Base-by-base conservation (phyloP, 2,329 filamentous ascomycete genomes). In the Talaromyces verruculosus region DNA sequence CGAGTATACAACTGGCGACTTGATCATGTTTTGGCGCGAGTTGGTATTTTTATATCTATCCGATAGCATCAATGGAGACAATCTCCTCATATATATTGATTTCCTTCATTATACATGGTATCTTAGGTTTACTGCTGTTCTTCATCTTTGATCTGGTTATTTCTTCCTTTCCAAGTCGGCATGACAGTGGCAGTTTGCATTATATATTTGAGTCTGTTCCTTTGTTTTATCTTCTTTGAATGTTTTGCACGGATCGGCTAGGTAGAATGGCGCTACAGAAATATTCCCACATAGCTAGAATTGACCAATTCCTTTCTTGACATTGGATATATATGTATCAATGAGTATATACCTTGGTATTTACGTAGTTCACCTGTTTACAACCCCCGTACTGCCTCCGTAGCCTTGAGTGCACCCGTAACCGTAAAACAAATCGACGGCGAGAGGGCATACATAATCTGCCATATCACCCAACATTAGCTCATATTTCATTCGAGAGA, bases 381-480 rank as follows among this genome's bases (percentile, higher is more conserved):
- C n/a, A 25, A 15, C 7, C 19, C 3, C 13, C 72, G 62, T 4
- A 70, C 70, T 19, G 71, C 71, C 65, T 76, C 70, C 3, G 71
- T 75, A 10, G 74, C 75, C 47, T 75, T 75, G 39, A 77, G 63
- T 1, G 73, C 72, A 2, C 73, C 74, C 2, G 75, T 74, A 11
- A 77, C 75, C 0, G 71, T 73, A 25, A 76, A 73, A 43, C 72
- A 74, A 19, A 75, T 67, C 22, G 73, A 66, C 6, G 74, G 75
- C 51, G 74, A 76, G 3, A 77, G 66, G 7, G 69, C 70, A 68
- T 78, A 77, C 66, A 75, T 72, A 11, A 73, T 69, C 75, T 76
- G 57, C 1, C 33, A 39, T 64, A 39, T 64, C 35, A 45, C 15
- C 37, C 17, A 55, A 0, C 3, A 41, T 7, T 41, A 17, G 15